A percentile compares a stretch with the other conserved stretches of the same genome.
These are phyloP conservation scores for Stachybotrys chartarum DNA, from an alignment of 2,329 filamentous ascomycete species.

Conservation along the genomic window DNA sequence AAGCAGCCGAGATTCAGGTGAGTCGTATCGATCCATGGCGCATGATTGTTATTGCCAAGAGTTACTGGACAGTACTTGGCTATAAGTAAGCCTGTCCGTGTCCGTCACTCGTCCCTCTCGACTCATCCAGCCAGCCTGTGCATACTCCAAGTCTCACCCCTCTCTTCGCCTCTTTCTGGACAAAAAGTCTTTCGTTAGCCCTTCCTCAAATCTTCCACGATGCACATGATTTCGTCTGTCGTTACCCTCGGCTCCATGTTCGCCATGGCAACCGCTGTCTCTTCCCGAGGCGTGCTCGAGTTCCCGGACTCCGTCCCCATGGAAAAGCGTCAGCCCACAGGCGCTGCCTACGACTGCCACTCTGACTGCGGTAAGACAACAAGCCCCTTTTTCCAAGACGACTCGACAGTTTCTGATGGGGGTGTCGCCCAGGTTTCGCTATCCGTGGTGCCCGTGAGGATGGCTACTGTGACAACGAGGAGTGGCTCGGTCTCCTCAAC, in stretches of 20 bases:
- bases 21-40: background rate
- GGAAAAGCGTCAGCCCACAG: slow-evolving; percentile 32
- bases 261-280: slow-evolving; percentile 13
- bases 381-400: background rate
- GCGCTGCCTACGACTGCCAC: slow-evolving; percentile 38
- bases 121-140: background rate
- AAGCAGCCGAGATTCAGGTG: too few relatives aligned
- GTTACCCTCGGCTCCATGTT: slow-evolving; percentile 20
- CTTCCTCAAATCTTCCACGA: slow-evolving; percentile 8
- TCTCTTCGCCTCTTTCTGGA: background rate
- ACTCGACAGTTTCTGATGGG: too few relatives aligned
- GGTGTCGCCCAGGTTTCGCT: slow-evolving; percentile 15
- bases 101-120: background rate
- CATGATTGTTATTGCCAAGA: background rate
- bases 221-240: slow-evolving; percentile 18
- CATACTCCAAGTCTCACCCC: background rate
- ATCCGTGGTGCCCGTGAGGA: slow-evolving; percentile 16
- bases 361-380: slow-evolving; percentile 39
- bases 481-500: slow-evolving; percentile 33
- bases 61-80: background rate
- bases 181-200: background rate
- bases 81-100: slow-evolving; percentile 13
- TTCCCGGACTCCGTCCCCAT: slow-evolving; percentile 24
- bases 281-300: slow-evolving; percentile 13
- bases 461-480: slow-evolving; percentile 23